Evolutionary conservation across 75 land plant species (phyloP).

Genomic region (Cupressus sempervirens): DNA sequence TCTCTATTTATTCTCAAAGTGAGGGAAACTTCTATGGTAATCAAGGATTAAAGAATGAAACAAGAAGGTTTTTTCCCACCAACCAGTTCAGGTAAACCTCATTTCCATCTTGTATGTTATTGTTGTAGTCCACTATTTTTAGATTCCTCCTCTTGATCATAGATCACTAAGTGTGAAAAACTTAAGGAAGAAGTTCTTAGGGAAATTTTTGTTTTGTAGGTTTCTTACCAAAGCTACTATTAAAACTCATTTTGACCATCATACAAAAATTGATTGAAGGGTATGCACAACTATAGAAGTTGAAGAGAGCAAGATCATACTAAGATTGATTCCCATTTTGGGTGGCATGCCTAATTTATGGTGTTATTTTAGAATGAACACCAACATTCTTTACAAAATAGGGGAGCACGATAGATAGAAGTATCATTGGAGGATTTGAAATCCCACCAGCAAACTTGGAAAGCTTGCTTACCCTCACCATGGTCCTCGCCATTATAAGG

Average conservation of each 20-base stretch:
- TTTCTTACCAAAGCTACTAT: conserved; percentile 41
- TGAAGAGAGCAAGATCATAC: too few relatives aligned
- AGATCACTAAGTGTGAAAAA: too few relatives aligned
- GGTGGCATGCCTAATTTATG: conserved; percentile 19
- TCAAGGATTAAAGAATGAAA: background rate
- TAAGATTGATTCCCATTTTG: conserved; percentile 21
- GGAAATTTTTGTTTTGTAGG: conserved; percentile 10
- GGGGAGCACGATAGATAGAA: too few relatives aligned
- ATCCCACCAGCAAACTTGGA: conserved; percentile 22
- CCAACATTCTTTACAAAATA: background rate
- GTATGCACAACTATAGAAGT: conserved; percentile 21
- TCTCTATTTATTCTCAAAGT: background rate
- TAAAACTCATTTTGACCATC: background rate
- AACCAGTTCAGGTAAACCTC: conserved; percentile 4
- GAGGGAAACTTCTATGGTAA: background rate
- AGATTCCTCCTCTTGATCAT: too few relatives aligned
- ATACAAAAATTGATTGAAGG: conserved; percentile 18
- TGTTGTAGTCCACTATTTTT: too few relatives aligned
- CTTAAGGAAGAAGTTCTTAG: too few relatives aligned
- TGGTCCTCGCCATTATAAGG: too few relatives aligned
- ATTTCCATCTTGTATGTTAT: background rate
- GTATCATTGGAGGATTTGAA: too few relatives aligned
- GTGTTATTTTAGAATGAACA: conserved; percentile 14
- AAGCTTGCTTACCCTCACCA: conserved; percentile 20
- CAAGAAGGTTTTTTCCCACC: background rate